Conservation (phyloP, 805 yeast species). For the Clavispora carvajalis region DNA sequence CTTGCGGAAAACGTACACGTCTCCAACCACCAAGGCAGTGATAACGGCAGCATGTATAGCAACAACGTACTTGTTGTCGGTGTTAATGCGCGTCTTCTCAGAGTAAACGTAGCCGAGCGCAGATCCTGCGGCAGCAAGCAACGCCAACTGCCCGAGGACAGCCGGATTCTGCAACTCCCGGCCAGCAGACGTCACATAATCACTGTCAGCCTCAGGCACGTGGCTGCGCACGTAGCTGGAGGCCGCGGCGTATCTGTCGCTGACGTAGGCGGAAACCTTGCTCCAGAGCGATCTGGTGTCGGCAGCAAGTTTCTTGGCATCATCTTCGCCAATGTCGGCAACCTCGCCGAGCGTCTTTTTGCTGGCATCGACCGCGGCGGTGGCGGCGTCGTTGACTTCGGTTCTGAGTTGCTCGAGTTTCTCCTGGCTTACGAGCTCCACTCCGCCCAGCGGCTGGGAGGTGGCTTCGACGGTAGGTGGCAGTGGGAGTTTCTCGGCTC, state of each 20-base stretch:
- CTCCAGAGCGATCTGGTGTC: constrained; percentile 11
- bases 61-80: constrained; percentile 34
- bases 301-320: constrained; percentile 10
- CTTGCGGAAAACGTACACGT: constrained; percentile 48
- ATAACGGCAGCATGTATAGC: constrained; percentile 48
- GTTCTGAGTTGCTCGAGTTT: constrained; percentile 20
- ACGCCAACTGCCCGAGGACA: constrained; percentile 48
- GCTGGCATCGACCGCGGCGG: constrained; percentile 16
- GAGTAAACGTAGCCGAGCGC: constrained; percentile 47
- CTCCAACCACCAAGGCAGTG: constrained; percentile 50
- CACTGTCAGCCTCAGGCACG: constrained; percentile 11
- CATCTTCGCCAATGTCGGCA: background rate
- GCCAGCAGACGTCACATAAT: constrained; percentile 14
- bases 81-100: constrained; percentile 45
- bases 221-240: constrained; percentile 10
- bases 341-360: constrained; percentile 10
- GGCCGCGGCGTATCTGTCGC: constrained; percentile 16
- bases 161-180: constrained; percentile 58
- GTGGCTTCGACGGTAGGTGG: constrained; percentile 21
- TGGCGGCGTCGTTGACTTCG: constrained; percentile 21
- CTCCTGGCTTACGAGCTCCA: constrained; percentile 18
- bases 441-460: constrained; percentile 20
- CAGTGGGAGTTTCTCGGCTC: constrained; percentile 27
- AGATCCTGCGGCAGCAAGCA: constrained; percentile 43
- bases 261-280: constrained; percentile 13